Evolutionary conservation across 1,284 basidiomycete genomes (phyloP).

Genomic region (Ganoderma sinense): DNA sequence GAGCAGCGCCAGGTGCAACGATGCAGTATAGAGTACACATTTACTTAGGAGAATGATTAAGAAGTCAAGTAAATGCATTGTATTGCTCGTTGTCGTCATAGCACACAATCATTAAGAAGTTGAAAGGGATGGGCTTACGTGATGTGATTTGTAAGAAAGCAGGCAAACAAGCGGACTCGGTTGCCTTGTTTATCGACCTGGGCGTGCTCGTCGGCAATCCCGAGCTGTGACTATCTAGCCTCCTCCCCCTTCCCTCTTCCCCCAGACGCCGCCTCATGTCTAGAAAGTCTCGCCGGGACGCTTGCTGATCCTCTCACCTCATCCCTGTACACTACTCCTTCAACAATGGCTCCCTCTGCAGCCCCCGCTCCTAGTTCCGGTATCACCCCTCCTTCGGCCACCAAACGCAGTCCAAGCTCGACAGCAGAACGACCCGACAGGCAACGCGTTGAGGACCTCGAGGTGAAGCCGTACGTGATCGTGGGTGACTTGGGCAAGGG

Average conservation of each 20-base stretch:
- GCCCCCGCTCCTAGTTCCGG: slow-evolving; percentile 15
- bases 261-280: slow-evolving; percentile 1
- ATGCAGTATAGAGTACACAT: no score
- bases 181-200: slow-evolving; percentile 10
- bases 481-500: slow-evolving; percentile 83
- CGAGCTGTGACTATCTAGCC: slow-evolving; percentile 5
- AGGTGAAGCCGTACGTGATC: slow-evolving; percentile 77
- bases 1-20: no score
- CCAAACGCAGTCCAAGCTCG: slow-evolving; percentile 25
- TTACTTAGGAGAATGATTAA: no score
- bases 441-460: slow-evolving; percentile 61
- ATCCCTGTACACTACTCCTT: slow-evolving; percentile 24
- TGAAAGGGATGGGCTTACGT: slow-evolving; percentile 2
- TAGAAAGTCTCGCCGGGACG: not conserved
- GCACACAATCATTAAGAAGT: not conserved
- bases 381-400: slow-evolving; percentile 21
- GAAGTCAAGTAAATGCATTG: no score
- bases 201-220: not conserved
- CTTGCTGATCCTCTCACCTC: slow-evolving; percentile 3
- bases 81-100: not conserved
- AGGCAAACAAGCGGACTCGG: not conserved
- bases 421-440: slow-evolving; percentile 26
- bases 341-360: slow-evolving; percentile 29
- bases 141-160: slow-evolving; percentile 6
- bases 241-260: not conserved